phyloP scores from a whole-genome alignment of 305 asterid genomes.

The Fraxinus angustifolia region DNA sequence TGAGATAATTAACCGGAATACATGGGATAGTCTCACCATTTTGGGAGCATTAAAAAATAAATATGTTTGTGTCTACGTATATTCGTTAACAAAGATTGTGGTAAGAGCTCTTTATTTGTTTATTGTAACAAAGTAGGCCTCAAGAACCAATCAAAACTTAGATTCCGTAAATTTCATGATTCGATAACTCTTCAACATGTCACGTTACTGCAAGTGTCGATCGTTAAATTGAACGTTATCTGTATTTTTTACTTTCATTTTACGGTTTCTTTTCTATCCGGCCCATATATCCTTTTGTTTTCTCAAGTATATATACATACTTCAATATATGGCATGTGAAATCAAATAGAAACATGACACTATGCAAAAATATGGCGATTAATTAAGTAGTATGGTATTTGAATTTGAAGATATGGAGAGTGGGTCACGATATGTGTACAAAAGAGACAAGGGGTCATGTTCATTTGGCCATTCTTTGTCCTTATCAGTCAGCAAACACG shows the following conservation, averaged over 20 bases:
- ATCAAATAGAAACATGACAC: not conserved
- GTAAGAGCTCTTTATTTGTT: not conserved
- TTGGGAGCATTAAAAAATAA: not conserved
- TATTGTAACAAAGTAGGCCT: not conserved
- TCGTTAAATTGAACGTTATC: not conserved
- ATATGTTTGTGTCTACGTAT: not conserved
- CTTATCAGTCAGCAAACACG: not conserved
- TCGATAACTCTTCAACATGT: not conserved
- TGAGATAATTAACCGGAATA: constrained; percentile 17
- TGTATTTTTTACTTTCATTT: not conserved
- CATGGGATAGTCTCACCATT: constrained; percentile 25
- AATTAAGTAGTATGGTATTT: not conserved
- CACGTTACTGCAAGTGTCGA: not conserved
- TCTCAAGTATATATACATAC: not conserved
- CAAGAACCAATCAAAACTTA: not conserved
- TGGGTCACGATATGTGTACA: constrained; percentile 19
- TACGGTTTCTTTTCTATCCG: not conserved
- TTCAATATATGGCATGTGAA: not conserved
- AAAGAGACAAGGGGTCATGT: constrained; percentile 28
- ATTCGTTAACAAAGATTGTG: not conserved
- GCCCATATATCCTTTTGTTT: not conserved
- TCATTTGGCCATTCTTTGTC: constrained; percentile 16
- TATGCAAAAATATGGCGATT: not conserved
- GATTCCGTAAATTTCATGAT: not conserved
- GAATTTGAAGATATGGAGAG: constrained; percentile 27